These are phyloP conservation scores for Penicillium sp. DNA, from an alignment of 2,329 filamentous ascomycete genomes.

Conservation along the genomic window DNA sequence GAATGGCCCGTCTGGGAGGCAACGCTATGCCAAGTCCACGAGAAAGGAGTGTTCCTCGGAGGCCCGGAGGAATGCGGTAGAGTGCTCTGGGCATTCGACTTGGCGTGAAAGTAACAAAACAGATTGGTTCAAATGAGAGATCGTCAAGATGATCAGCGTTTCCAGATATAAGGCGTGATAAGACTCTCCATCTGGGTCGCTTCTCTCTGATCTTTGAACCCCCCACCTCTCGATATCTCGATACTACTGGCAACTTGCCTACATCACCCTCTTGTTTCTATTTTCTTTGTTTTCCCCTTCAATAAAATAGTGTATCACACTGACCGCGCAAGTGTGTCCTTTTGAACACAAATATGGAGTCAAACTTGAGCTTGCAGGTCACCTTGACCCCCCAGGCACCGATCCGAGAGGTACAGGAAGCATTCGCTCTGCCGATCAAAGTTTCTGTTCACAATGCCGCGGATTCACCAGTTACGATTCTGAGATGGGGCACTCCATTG, in stretches of 20 bases:
- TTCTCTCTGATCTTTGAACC: not conserved
- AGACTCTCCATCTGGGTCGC: not conserved
- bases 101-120: not conserved
- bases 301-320: not conserved
- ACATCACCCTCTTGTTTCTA: not conserved
- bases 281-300: not conserved
- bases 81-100: not conserved
- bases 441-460: slow-evolving; percentile 32
- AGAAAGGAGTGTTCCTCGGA: no score
- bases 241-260: not conserved
- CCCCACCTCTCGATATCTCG: not conserved
- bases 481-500: slow-evolving; percentile 41
- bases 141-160: not conserved
- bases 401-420: slow-evolving; percentile 15
- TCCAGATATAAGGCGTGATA: slow-evolving; percentile 1
- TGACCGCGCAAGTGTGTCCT: no score
- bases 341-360: slow-evolving; percentile 5
- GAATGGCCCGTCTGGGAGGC: not conserved
- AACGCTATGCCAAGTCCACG: not conserved
- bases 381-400: slow-evolving; percentile 15
- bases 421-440: slow-evolving; percentile 26
- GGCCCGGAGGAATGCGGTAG: not conserved
- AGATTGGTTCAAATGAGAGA: slow-evolving; percentile 7
- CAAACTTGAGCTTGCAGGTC: slow-evolving; percentile 21
- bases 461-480: slow-evolving; percentile 31